phyloP scores from a whole-genome alignment of 23 red algal genomes.

The Porphyridium purpureum region DNA sequence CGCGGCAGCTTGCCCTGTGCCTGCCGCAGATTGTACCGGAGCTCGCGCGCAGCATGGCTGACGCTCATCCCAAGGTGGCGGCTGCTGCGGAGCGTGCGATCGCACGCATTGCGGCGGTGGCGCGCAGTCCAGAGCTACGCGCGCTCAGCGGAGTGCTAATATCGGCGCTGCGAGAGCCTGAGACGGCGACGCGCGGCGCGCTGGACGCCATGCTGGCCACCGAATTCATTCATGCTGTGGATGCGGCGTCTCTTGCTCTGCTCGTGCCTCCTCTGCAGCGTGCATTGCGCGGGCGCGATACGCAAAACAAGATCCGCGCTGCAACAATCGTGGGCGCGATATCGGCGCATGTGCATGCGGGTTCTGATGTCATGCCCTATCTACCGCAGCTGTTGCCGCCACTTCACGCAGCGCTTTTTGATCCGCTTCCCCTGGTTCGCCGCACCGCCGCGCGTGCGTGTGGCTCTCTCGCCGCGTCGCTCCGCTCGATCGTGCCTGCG shows the following conservation, averaged over 20 bases:
- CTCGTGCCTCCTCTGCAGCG: slow-evolving; percentile 79
- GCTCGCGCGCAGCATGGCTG: slow-evolving; percentile 57
- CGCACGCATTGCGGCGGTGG: slow-evolving; percentile 67
- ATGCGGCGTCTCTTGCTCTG: slow-evolving; percentile 62
- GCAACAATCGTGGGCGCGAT: slow-evolving; percentile 84
- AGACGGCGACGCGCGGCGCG: slow-evolving; percentile 37
- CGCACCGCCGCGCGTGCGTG: slow-evolving; percentile 50
- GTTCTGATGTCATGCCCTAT: slow-evolving; percentile 66
- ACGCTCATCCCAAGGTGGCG: slow-evolving; percentile 89
- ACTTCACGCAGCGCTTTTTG: slow-evolving; percentile 40
- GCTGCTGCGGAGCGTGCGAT: slow-evolving; percentile 50
- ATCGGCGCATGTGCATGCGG: slow-evolving; percentile 54
- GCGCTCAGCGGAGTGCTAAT: slow-evolving; percentile 51
- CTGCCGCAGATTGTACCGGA: slow-evolving; percentile 80
- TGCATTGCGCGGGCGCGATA: slow-evolving; percentile 50
- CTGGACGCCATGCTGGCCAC: slow-evolving; percentile 84
- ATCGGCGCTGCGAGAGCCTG: slow-evolving; percentile 57
- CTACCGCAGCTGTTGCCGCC: slow-evolving; percentile 48
- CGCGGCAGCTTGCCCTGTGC: slow-evolving; percentile 59
- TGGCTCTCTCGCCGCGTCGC: slow-evolving; percentile 42
- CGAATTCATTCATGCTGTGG: slow-evolving; percentile 72
- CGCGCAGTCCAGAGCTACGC: slow-evolving; percentile 65
- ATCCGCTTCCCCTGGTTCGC: slow-evolving; percentile 71
- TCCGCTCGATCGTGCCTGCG: no score
- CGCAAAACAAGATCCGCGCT: slow-evolving; percentile 65